Evolutionary conservation across 2,329 filamentous ascomycete genomes (phyloP).

Genomic region (Amphichorda felina): DNA sequence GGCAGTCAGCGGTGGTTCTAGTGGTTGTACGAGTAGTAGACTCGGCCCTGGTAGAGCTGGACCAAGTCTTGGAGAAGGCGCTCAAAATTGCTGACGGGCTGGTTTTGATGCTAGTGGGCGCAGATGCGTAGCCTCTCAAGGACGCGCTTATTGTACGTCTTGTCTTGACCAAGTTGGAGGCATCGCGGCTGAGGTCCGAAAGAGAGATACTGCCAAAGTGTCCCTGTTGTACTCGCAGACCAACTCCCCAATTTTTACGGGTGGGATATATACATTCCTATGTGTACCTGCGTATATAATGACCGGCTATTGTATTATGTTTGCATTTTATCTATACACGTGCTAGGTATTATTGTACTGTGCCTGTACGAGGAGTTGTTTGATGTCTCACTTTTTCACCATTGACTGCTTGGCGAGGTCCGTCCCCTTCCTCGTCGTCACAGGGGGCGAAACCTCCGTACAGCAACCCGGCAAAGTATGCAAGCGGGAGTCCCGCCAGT

Average conservation of each 20-base stretch:
- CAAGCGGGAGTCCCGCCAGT: slow-evolving; percentile 22
- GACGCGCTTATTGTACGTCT: slow-evolving; percentile 23
- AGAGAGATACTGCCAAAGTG: slow-evolving; percentile 33
- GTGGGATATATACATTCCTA: slow-evolving; percentile 26
- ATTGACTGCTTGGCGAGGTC: slow-evolving; percentile 14
- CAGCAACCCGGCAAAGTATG: slow-evolving; percentile 24
- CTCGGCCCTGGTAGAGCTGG: slow-evolving; percentile 4
- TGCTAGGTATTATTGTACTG: too few species aligned
- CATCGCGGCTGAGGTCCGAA: slow-evolving; percentile 28
- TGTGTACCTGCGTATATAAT: too few species aligned
- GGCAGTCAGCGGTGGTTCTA: too few species aligned
- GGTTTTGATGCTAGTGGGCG: too few species aligned
- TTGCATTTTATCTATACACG: too few species aligned
- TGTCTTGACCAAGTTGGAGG: slow-evolving; percentile 17
- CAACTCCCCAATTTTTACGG: slow-evolving; percentile 19
- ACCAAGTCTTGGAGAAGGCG: slow-evolving; percentile 2
- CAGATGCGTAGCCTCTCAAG: too few species aligned
- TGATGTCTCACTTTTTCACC: not conserved
- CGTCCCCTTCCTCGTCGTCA: slow-evolving; percentile 12
- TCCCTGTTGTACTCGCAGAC: slow-evolving; percentile 23
- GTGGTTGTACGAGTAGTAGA: too few species aligned
- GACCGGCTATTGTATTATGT: too few species aligned
- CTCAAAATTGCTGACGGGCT: too few species aligned
- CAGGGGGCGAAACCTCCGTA: slow-evolving; percentile 25
- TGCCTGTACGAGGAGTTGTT: too few species aligned